These are phyloP conservation scores for Blepharisma stoltei DNA, from an alignment of 73 alveolate species.

Conservation along the genomic window DNA sequence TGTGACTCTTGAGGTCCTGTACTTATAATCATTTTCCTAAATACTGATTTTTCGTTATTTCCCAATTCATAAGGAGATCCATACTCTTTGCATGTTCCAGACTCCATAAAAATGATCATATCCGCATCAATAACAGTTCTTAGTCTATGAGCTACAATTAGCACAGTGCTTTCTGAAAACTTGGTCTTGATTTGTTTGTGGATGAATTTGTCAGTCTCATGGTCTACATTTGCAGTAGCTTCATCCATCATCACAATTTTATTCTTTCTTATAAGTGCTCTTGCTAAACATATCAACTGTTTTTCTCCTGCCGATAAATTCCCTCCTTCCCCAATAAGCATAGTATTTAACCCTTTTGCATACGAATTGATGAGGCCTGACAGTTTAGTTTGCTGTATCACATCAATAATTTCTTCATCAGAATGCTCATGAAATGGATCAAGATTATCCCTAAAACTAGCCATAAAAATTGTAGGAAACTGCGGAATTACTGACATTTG, in stretches of 20 bases:
- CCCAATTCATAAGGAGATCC: not conserved
- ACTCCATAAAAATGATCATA: conserved; percentile 57
- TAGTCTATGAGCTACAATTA: conserved; percentile 68
- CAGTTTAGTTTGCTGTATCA: conserved; percentile 42
- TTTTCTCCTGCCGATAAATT: conserved; percentile 66
- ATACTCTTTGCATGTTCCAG: conserved; percentile 40
- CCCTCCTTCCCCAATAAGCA: conserved; percentile 53
- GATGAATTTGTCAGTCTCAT: conserved; percentile 58
- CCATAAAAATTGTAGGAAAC: conserved; percentile 64
- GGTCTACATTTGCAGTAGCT: conserved; percentile 63
- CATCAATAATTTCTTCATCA: conserved; percentile 51
- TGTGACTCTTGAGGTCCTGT: conserved; percentile 1
- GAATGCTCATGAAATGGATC: conserved; percentile 70
- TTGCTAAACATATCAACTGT: conserved; percentile 61
- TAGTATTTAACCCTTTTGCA: conserved; percentile 55
- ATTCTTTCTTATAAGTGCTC: conserved; percentile 59
- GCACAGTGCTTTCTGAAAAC: conserved; percentile 54
- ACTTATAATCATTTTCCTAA: not conserved
- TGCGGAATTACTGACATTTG: conserved; percentile 71
- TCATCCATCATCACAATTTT: conserved; percentile 66
- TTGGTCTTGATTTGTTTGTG: conserved; percentile 37
- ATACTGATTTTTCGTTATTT: not conserved
- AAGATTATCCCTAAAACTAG: conserved; percentile 67
- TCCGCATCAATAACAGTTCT: conserved; percentile 55
- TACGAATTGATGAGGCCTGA: conserved; percentile 32